These are phyloP conservation scores for Hymenoscyphus fraxineus DNA, from an alignment of 2,329 filamentous ascomycete genomes.

Conservation along the genomic window DNA sequence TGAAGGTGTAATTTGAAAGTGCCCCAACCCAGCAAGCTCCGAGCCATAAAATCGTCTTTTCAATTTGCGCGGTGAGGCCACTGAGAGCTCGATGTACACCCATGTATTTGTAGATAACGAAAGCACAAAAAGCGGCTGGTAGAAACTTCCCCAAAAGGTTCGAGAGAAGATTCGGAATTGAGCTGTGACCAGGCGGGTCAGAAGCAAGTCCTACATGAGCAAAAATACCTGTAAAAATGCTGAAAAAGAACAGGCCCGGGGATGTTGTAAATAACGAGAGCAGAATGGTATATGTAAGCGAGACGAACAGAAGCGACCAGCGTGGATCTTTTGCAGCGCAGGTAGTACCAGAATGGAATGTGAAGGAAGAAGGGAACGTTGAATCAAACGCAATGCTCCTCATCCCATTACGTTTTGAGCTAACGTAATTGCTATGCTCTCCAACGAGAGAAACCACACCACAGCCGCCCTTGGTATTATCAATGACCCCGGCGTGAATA, in stretches of 20 bases:
- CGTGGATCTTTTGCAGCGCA: constrained; percentile 73
- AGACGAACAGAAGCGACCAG: constrained; percentile 81
- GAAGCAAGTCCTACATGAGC: constrained; percentile 87
- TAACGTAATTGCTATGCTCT: constrained; percentile 58
- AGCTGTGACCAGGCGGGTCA: constrained; percentile 69
- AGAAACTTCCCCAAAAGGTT: constrained; percentile 76
- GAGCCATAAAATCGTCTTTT: constrained; percentile 87
- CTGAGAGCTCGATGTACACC: constrained; percentile 66
- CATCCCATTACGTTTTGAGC: constrained; percentile 69
- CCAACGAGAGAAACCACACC: constrained; percentile 76
- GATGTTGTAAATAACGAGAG: constrained; percentile 80
- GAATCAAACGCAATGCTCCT: constrained; percentile 75
- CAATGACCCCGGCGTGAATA: constrained; percentile 77
- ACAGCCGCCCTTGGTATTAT: constrained; percentile 70
- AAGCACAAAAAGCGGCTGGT: constrained; percentile 81
- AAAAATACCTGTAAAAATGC: constrained; percentile 76
- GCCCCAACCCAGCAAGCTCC: constrained; percentile 88
- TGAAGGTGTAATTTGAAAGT: constrained; percentile 92
- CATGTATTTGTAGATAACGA: constrained; percentile 84
- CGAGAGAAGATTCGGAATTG: constrained; percentile 70
- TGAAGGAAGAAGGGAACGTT: constrained; percentile 83
- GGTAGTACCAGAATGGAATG: constrained; percentile 63
- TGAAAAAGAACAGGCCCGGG: constrained; percentile 79
- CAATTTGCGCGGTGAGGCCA: constrained; percentile 75
- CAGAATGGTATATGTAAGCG: constrained; percentile 71